A percentile compares a stretch with the other conserved stretches of the same genome.
Evolutionary conservation across 2,329 filamentous ascomycete genomes (phyloP).

Genomic region (Didymella exigua): DNA sequence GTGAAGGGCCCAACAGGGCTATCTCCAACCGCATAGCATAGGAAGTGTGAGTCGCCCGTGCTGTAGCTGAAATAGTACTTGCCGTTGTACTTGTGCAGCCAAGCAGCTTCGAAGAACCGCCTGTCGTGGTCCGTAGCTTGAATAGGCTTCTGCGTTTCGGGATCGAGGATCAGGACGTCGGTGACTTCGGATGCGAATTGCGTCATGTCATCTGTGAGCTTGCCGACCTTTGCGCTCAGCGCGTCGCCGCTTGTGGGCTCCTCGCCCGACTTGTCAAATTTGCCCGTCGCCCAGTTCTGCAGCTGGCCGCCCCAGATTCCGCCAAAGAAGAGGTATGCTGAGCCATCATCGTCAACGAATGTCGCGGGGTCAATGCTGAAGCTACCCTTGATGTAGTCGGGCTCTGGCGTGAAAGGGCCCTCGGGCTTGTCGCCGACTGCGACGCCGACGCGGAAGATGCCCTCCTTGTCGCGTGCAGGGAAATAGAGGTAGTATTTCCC

Average conservation of each 20-base stretch:
- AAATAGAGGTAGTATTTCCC: slow-evolving; percentile 79
- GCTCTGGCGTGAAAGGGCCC: slow-evolving; percentile 72
- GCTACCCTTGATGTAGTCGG: slow-evolving; percentile 68
- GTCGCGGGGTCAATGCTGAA: slow-evolving; percentile 79
- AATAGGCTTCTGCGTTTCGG: slow-evolving; percentile 62
- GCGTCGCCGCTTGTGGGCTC: slow-evolving; percentile 54
- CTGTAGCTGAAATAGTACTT: slow-evolving; percentile 79
- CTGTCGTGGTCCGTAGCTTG: slow-evolving; percentile 71
- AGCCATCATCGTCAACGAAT: slow-evolving; percentile 72
- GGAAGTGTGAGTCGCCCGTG: slow-evolving; percentile 76
- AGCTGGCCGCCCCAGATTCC: slow-evolving; percentile 82
- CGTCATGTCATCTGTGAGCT: slow-evolving; percentile 69
- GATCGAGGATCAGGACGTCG: slow-evolving; percentile 68
- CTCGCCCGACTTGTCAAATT: slow-evolving; percentile 58
- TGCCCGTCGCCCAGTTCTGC: slow-evolving; percentile 70
- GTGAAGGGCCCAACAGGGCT: slow-evolving; percentile 74
- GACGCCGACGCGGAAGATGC: slow-evolving; percentile 76
- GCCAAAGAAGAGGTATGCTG: slow-evolving; percentile 75
- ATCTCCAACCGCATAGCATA: slow-evolving; percentile 70
- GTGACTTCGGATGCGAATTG: slow-evolving; percentile 61
- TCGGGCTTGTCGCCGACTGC: slow-evolving; percentile 67
- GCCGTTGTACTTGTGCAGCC: slow-evolving; percentile 74
- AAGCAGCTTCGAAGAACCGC: slow-evolving; percentile 80
- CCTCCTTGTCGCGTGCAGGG: slow-evolving; percentile 72
- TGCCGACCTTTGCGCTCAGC: slow-evolving; percentile 69